Conservation (phyloP, 345 rosid species). For the Moricandia moricandioides region DNA sequence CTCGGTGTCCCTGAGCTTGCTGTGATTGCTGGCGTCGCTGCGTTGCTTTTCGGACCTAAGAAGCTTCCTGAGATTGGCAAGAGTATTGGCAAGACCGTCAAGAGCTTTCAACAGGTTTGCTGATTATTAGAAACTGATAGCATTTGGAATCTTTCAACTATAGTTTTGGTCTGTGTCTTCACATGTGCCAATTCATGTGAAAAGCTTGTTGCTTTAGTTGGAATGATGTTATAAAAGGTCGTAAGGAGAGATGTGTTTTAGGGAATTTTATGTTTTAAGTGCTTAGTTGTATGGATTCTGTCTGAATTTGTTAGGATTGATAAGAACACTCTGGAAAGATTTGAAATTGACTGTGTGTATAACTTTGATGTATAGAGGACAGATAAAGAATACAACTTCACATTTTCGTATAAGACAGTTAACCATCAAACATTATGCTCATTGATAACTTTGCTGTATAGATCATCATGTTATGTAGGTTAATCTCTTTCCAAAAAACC, state of each 20-base stretch:
- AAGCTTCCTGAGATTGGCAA: slow-evolving; percentile 91
- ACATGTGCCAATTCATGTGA: not conserved
- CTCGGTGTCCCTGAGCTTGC: slow-evolving; percentile 93
- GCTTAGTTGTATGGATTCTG: not conserved
- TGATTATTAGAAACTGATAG: not conserved
- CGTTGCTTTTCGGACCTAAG: slow-evolving; percentile 92
- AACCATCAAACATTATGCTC: not conserved
- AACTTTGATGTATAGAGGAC: not conserved
- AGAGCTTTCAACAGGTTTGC: slow-evolving; percentile 89
- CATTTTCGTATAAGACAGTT: not conserved
- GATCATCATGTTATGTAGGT: not conserved
- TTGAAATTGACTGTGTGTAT: not conserved
- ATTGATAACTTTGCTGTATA: not conserved
- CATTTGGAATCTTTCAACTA: not conserved
- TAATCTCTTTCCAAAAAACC: not conserved
- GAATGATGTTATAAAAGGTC: not conserved
- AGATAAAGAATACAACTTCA: not conserved
- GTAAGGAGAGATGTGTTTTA: not conserved
- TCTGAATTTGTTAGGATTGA: not conserved
- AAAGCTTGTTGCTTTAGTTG: slow-evolving; percentile 11
- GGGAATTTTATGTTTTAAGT: not conserved
- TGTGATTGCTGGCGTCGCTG: slow-evolving; percentile 93
- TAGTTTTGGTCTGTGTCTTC: not conserved
- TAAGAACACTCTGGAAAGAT: not conserved
- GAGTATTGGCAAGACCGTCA: slow-evolving; percentile 92